A percentile compares a stretch with the other conserved stretches of the same genome.
These are phyloP conservation scores for Pleurotus platypus DNA, from an alignment of 768 basidiomycete genomes.

Conservation along the genomic window DNA sequence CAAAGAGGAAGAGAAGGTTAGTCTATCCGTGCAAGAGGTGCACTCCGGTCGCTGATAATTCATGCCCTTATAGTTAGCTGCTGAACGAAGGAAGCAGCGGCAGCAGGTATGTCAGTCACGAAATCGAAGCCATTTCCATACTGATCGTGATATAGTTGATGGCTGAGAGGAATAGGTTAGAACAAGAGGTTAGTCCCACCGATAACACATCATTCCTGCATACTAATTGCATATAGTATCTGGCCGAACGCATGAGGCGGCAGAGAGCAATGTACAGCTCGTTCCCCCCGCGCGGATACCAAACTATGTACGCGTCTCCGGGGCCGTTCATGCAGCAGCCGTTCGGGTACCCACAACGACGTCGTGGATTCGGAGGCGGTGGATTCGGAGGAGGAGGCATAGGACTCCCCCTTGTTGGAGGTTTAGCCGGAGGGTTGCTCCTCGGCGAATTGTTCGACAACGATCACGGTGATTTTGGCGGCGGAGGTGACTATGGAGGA, in stretches of 20 bases:
- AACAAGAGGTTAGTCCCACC: no score
- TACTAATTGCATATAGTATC: slow-evolving; percentile 18
- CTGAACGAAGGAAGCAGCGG: no score
- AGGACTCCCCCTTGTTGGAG: slow-evolving; percentile 33
- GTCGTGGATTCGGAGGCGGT: slow-evolving; percentile 27
- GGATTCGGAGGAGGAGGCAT: slow-evolving; percentile 16
- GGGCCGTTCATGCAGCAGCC: slow-evolving; percentile 15
- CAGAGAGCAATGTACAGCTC: slow-evolving; percentile 10
- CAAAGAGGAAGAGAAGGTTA: slow-evolving; percentile 22
- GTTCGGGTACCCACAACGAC: slow-evolving; percentile 15
- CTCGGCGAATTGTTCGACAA: slow-evolving; percentile 42
- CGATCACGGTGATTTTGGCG: slow-evolving; percentile 24
- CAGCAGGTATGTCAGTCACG: no score
- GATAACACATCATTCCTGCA: not conserved
- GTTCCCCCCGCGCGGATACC: slow-evolving; percentile 9
- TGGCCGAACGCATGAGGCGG: slow-evolving; percentile 30
- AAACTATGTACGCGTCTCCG: slow-evolving; percentile 13
- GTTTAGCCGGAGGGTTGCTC: slow-evolving; percentile 46
- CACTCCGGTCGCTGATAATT: no score
- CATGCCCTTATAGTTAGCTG: no score
- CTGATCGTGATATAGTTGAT: no score
- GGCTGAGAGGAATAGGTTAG: no score
- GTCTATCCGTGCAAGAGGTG: not conserved
- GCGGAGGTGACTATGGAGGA: not conserved
- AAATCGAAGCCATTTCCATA: no score